Evolutionary conservation across 116 monocot genomes (phyloP), one percentile per base, ranked within the genome.

Genomic region (Iris pallida): DNA sequence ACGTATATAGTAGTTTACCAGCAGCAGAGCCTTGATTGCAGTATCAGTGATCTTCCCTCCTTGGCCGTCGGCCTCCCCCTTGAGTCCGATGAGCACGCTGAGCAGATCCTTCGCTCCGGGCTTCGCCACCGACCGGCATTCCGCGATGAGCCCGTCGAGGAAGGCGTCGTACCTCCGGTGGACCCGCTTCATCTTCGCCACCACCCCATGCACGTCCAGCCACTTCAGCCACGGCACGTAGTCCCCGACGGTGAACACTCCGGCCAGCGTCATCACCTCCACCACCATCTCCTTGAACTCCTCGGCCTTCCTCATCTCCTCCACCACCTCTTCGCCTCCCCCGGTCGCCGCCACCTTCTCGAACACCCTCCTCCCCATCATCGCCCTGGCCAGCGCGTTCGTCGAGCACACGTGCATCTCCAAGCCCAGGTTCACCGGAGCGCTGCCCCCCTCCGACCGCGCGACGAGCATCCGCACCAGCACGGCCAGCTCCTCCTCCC

Each of bases 271-370:
- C 80, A 87, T 80, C n/a, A 83, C 67, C 74, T 87, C 86, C 58
- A 83, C 46, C 57, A 83, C 86, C 80, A 87, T 80, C 47, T 67
- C 76, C 47, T 87, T 80, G 46, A 87, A 87, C 69, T 87, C 80
- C 48, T 40, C 13, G 8, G 77, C 74, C 47, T 72, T 46, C n/a
- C n/a, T n/a, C n/a, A n/a, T n/a, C n/a, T n/a, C n/a, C n/a, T n/a
- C n/a, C n/a, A n/a, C n/a, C n/a, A n/a, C n/a, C n/a, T n/a, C n/a
- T n/a, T n/a, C n/a, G n/a, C n/a, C n/a, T 53, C 1, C 57, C 16
- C 4, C 60, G 20, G 40, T 73, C 46, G 20, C 76, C 13, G 13
- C 78, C n/a, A n/a, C n/a, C 30, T 63, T 67, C n/a, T 41, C 73
- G 67, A 87, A 91, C 48, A 87, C 79, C 53, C 82, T 46, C 71